Evolutionary conservation across 1,284 basidiomycete genomes (phyloP).

Genomic region (Phellinidium pouzarii): DNA sequence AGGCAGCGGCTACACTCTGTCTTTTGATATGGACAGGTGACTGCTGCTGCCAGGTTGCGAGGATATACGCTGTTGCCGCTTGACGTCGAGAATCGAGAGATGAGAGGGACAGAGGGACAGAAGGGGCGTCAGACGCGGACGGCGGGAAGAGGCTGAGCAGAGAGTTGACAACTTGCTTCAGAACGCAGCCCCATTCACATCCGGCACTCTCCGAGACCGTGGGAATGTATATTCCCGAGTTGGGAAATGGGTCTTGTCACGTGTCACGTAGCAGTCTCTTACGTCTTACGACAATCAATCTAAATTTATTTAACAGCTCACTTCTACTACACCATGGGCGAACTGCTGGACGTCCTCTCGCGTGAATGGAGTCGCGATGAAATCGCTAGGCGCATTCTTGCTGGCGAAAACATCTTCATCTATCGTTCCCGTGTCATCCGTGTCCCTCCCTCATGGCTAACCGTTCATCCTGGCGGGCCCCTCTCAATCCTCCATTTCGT

Average conservation of each 20-base stretch:
- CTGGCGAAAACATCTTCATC: conserved; percentile 77
- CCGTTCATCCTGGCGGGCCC: conserved; percentile 83
- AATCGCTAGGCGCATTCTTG: conserved; percentile 63
- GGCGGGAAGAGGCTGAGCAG: too few relatives aligned
- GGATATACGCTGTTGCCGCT: too few relatives aligned
- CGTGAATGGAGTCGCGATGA: conserved; percentile 45
- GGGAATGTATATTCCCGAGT: too few relatives aligned
- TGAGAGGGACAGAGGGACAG: too few relatives aligned
- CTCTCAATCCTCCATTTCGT: conserved; percentile 93
- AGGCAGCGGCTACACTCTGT: neutral
- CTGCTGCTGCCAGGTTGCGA: too few relatives aligned
- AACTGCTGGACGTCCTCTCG: neutral
- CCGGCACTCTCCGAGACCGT: neutral
- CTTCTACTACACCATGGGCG: neutral
- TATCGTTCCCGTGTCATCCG: conserved; percentile 74
- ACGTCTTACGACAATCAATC: too few relatives aligned
- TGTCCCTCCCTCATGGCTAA: conserved; percentile 79
- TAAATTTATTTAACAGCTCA: too few relatives aligned
- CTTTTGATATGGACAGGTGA: too few relatives aligned
- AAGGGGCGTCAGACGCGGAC: neutral
- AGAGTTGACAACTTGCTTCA: too few relatives aligned
- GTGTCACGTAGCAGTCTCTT: too few relatives aligned
- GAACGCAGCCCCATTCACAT: neutral
- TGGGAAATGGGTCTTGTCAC: too few relatives aligned
- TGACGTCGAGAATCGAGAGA: too few relatives aligned